phyloP scores from a whole-genome alignment of 73 alveolate species.

The Strombidium stylifer region DNA sequence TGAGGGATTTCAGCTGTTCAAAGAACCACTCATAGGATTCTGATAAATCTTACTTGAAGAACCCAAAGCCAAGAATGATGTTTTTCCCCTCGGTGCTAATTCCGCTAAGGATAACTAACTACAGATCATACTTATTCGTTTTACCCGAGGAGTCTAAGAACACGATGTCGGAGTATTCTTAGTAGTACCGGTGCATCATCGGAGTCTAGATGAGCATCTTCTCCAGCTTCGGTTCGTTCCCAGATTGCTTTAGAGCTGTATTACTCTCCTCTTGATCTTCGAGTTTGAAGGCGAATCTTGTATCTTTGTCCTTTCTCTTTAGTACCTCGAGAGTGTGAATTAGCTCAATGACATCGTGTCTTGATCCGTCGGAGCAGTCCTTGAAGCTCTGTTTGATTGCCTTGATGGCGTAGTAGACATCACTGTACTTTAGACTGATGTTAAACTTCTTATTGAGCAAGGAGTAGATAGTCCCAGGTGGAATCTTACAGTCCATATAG shows the following conservation, averaged over 20 bases:
- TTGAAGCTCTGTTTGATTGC: conserved; percentile 25
- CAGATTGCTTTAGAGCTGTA: not conserved
- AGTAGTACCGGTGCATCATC: conserved; percentile 33
- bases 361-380: not conserved
- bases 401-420: conserved; percentile 36
- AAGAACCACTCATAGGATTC: conserved; percentile 52
- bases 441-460: conserved; percentile 32
- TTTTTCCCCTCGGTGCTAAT: conserved; percentile 48
- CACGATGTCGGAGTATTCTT: conserved; percentile 49
- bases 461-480: conserved; percentile 1
- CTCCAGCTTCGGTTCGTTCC: conserved; percentile 7
- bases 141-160: conserved; percentile 56
- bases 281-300: conserved; percentile 18
- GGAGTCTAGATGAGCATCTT: conserved; percentile 52
- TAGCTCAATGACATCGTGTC: conserved; percentile 35
- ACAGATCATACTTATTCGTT: conserved; percentile 50
- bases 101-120: conserved; percentile 36
- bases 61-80: conserved; percentile 43
- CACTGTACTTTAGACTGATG: conserved; percentile 40
- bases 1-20: conserved; percentile 30
- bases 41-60: conserved; percentile 34
- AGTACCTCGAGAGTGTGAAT: conserved; percentile 35
- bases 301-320: conserved; percentile 33
- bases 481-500: conserved; percentile 35
- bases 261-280: conserved; percentile 39